Percentiles rank a stretch among this genome's conserved stretches.
Conservation (phyloP, 352 stramenopile species). For the Phytophthora melonis region DNA sequence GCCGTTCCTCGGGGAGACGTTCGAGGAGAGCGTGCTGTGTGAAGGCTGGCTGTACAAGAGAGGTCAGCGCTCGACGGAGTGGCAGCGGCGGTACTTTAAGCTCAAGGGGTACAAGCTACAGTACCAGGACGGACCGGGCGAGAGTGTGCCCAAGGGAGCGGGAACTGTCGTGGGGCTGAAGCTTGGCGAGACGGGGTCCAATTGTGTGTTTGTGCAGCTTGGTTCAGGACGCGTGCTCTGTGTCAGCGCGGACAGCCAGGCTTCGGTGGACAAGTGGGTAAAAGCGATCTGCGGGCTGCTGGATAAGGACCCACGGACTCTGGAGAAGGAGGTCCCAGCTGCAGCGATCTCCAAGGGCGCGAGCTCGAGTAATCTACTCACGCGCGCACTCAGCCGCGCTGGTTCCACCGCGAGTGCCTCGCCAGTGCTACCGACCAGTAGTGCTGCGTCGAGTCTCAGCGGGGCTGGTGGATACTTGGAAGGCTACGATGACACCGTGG, state of each 20-base stretch:
- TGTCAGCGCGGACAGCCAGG: slow-evolving; percentile 66
- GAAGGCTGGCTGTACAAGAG: slow-evolving; percentile 84
- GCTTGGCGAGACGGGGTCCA: slow-evolving; percentile 52
- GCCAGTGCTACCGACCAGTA: slow-evolving; percentile 19
- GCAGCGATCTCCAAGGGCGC: slow-evolving; percentile 9
- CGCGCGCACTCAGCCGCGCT: slow-evolving; percentile 43
- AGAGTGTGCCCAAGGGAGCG: slow-evolving; percentile 64
- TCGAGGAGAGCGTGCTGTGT: slow-evolving; percentile 59
- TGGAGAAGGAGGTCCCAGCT: slow-evolving; percentile 32
- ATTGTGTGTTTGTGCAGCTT: slow-evolving; percentile 76
- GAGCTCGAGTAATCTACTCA: slow-evolving; percentile 38
- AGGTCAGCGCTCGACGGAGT: slow-evolving; percentile 62
- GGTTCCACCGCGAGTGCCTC: slow-evolving; percentile 34
- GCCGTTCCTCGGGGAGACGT: slow-evolving; percentile 71
- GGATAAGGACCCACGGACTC: slow-evolving; percentile 46
- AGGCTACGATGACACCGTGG: slow-evolving; percentile 28
- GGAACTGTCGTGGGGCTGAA: slow-evolving; percentile 71
- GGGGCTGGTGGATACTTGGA: slow-evolving; percentile 36
- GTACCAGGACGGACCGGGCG: slow-evolving; percentile 70
- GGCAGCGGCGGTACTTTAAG: slow-evolving; percentile 82
- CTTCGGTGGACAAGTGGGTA: slow-evolving; percentile 71
- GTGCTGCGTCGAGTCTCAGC: slow-evolving; percentile 28
- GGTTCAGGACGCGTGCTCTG: slow-evolving; percentile 67
- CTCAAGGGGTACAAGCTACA: slow-evolving; percentile 66
- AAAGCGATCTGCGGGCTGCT: slow-evolving; percentile 65